These are phyloP conservation scores for Lophium mytilinum DNA, from an alignment of 495 filamentous ascomycete genomes.

Conservation along the genomic window DNA sequence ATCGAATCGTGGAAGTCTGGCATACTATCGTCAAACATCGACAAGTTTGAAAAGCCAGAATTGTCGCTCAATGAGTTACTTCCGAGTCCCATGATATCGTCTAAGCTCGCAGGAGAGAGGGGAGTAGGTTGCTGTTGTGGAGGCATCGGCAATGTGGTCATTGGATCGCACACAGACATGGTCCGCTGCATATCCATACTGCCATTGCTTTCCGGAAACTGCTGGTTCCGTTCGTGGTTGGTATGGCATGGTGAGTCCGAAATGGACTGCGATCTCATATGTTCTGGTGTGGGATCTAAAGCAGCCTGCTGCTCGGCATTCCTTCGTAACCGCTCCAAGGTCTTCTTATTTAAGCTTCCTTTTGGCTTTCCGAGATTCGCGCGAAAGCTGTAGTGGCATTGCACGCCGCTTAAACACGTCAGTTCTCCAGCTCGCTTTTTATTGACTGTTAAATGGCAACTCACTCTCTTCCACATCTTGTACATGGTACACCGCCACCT, in stretches of 20 bases:
- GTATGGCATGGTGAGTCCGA: neutral
- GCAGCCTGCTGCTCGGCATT: neutral
- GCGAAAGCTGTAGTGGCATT: neutral
- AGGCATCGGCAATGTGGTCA: neutral
- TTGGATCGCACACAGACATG: neutral
- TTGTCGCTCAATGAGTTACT: neutral
- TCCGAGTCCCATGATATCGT: neutral
- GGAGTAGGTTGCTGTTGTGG: neutral
- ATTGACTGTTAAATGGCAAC: neutral
- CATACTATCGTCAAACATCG: neutral
- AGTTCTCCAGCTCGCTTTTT: neutral
- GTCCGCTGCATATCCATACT: neutral
- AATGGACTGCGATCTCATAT: neutral
- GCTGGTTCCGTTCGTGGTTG: neutral
- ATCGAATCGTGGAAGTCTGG: neutral
- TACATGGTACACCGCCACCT: neutral
- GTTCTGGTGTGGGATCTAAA: too few species aligned
- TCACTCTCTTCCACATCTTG: neutral
- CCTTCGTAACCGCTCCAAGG: neutral
- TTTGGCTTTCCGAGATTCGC: neutral
- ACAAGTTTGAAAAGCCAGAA: neutral
- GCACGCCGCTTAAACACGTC: neutral
- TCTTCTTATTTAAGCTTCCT: conserved; percentile 1
- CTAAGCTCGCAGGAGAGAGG: neutral
- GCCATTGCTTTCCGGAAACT: neutral